Evolutionary conservation across 495 filamentous ascomycete genomes (phyloP).

Genomic region (Cairneyella variabilis): DNA sequence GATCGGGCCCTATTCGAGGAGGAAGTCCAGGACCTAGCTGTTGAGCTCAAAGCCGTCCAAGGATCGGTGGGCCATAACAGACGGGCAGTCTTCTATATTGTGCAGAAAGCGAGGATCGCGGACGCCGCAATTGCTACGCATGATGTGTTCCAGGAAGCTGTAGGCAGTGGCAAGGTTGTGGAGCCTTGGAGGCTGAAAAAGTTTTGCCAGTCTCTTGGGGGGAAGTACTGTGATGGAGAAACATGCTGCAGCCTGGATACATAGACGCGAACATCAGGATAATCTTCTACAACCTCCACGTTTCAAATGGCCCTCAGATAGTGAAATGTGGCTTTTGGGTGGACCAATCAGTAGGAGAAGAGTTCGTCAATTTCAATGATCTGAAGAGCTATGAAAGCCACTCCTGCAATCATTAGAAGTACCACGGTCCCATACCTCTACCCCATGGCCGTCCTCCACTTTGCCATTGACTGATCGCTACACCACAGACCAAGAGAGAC

Average conservation of each 20-base stretch:
- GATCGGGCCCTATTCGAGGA: conserved; percentile 11
- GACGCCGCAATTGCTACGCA: conserved; percentile 7
- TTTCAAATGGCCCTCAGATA: no score
- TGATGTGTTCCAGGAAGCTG: background rate
- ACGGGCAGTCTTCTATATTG: conserved; percentile 6
- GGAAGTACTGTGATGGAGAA: conserved; percentile 5
- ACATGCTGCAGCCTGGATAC: background rate
- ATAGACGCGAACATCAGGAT: background rate
- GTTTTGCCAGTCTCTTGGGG: background rate
- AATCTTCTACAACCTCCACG: background rate
- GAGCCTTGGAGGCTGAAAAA: conserved; percentile 11
- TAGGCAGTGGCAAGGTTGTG: conserved; percentile 6
- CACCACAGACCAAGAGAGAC: no score
- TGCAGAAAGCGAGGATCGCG: conserved; percentile 8
- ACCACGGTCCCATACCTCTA: no score
- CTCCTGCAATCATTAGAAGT: no score
- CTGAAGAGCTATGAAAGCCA: no score
- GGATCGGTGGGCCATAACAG: background rate
- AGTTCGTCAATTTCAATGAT: no score
- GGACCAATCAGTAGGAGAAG: no score
- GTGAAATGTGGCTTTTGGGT: no score
- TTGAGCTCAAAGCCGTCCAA: conserved; percentile 8
- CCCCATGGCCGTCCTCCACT: no score
- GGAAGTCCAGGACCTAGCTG: conserved; percentile 5
- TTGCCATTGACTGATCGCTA: no score